These are phyloP conservation scores for Calamus simplicifolius DNA, from an alignment of 176 grass and related monocot species.

Conservation along the genomic window DNA sequence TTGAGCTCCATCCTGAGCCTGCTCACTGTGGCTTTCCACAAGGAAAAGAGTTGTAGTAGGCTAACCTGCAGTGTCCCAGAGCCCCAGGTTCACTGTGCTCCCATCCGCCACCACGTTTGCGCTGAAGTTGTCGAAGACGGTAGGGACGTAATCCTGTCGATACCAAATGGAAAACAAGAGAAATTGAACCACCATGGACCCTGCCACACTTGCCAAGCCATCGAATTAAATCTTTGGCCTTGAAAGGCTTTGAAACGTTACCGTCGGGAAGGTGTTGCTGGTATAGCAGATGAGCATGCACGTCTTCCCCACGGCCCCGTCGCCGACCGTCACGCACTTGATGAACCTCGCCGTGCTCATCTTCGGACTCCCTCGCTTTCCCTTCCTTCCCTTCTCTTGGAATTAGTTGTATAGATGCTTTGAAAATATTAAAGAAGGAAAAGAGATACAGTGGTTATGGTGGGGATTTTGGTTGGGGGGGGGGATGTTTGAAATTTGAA, in stretches of 20 bases:
- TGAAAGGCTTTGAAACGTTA: neutral
- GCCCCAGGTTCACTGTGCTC: constrained; percentile 18
- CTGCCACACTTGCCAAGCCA: too few relatives aligned
- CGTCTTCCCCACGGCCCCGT: constrained; percentile 45
- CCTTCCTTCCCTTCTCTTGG: constrained; percentile 11
- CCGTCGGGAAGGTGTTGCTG: constrained; percentile 48
- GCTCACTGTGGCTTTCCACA: neutral
- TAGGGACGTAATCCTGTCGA: constrained; percentile 11
- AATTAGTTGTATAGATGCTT: constrained; percentile 8
- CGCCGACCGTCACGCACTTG: constrained; percentile 46
- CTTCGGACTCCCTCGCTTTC: neutral
- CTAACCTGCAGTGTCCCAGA: constrained; percentile 20
- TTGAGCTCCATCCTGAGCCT: too few relatives aligned
- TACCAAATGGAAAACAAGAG: too few relatives aligned
- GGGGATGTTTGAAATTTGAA: constrained; percentile 8
- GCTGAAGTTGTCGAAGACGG: constrained; percentile 18
- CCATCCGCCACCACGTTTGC: constrained; percentile 16
- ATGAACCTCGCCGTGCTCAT: constrained; percentile 52
- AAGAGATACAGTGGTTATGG: neutral
- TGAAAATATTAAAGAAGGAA: neutral
- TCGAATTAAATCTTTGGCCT: too few relatives aligned
- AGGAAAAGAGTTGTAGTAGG: neutral
- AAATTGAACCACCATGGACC: neutral
- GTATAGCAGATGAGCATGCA: constrained; percentile 56
- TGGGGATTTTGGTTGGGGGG: constrained; percentile 6